Conservation (phyloP, 1,284 basidiomycete species). For the Ustilago hordei region DNA sequence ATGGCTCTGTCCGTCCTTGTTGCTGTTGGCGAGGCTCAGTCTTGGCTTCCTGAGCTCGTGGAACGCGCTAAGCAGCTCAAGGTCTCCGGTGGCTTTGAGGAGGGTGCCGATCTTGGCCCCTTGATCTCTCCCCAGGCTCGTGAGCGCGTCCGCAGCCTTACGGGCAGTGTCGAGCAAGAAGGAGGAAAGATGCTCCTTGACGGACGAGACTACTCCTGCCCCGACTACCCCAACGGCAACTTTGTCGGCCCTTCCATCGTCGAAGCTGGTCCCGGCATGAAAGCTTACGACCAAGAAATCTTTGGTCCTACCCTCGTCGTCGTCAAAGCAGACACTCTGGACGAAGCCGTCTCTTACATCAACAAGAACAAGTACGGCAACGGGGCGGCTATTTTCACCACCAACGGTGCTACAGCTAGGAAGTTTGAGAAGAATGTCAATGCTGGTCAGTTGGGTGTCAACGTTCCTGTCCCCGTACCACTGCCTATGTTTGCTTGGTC, state of each 20-base stretch:
- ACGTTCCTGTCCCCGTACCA: conserved; percentile 85
- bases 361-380: conserved; percentile 74
- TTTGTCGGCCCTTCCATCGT: conserved; percentile 95
- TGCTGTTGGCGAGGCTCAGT: conserved; percentile 83
- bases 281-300: conserved; percentile 85
- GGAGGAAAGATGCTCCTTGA: conserved; percentile 91
- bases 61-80: conserved; percentile 85
- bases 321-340: conserved; percentile 83
- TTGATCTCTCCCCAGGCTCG: conserved; percentile 91
- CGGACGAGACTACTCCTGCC: conserved; percentile 79
- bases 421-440: conserved; percentile 91
- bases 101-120: conserved; percentile 89
- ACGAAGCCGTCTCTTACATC: conserved; percentile 79
- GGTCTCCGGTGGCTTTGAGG: conserved; percentile 90
- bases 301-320: conserved; percentile 92
- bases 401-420: conserved; percentile 93
- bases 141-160: conserved; percentile 80
- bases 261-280: conserved; percentile 84
- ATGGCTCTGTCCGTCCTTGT: conserved; percentile 74
- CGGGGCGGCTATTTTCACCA: conserved; percentile 96
- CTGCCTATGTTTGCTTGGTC: conserved; percentile 93
- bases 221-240: conserved; percentile 88
- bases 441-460: conserved; percentile 84
- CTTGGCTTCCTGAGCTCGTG: conserved; percentile 87
- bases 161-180: conserved; percentile 81